Evolutionary conservation across 1,284 basidiomycete species (phyloP).

Genomic region (Puccinia triticina): DNA sequence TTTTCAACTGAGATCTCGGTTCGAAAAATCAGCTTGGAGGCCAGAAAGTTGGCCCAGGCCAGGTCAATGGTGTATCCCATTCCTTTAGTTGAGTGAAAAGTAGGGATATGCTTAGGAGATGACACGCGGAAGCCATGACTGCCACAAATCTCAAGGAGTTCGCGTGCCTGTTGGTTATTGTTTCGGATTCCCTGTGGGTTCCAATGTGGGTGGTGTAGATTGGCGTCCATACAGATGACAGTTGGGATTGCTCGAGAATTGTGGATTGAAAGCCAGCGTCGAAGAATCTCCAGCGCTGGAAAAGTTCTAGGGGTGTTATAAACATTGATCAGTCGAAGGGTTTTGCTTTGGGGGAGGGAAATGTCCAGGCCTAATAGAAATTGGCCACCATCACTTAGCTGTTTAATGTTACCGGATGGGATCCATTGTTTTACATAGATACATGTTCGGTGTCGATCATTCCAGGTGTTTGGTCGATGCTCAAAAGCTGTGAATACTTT

Average conservation of each 20-base stretch:
- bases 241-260: background rate
- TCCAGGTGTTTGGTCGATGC: background rate
- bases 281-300: background rate
- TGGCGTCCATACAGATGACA: background rate
- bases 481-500: background rate
- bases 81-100: background rate
- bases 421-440: background rate
- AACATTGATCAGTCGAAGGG: background rate
- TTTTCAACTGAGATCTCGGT: background rate
- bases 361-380: background rate
- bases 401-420: background rate
- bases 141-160: background rate
- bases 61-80: background rate
- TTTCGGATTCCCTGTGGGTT: background rate
- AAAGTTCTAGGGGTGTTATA: slow-evolving; percentile 1
- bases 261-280: background rate
- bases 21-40: background rate
- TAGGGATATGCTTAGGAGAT: background rate
- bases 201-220: slow-evolving; percentile 12
- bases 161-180: background rate
- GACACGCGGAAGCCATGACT: background rate
- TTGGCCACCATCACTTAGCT: background rate
- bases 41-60: background rate
- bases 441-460: background rate
- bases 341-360: background rate